Evolutionary conservation across 306 rosid species (phyloP), one percentile per base, ranked within the genome.

Genomic region (Acacia crassicarpa): DNA sequence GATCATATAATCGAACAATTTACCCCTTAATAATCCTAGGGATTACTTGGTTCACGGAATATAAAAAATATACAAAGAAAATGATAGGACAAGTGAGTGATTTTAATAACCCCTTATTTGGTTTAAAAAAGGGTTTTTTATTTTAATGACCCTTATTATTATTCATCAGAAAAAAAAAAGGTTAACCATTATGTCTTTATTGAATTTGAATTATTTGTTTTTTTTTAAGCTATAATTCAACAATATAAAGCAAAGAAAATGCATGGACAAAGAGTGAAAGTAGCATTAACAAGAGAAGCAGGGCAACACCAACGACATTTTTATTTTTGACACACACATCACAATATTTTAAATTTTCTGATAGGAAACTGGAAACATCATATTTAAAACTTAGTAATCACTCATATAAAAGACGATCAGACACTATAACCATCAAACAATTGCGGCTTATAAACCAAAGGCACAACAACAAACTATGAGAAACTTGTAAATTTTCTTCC

Each of bases 191-290:
- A 9, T 9, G 14, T 11, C 46, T 43, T 43, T 10, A 10, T 43
- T 43, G 46, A 43, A 9, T 43, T 43, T 43, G 45, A 43, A 6
- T 43, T 43, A 3, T 43, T 43, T 43, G 45, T 7, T 43, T 33
- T 1, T 0, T 8, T 44, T 9, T 13, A 44, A 44, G 3, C 13
- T 13, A 46, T 4, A 51, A 51, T 49, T 49, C n/a, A 53, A 6
- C n/a, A 53, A 19, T 6, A 53, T 53, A 20, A 53, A 69, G 67
- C 70, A 86, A 75, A 44, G 23, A 83, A 9, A 79, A 80, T 53
- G 59, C 45, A 65, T 11, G 19, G 38, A 54, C 77, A 75, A 6
- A 70, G 17, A 12, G 44, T 73, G 30, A n/a, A 41, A 65, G 63
- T 9, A 78, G 79, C 58, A 80, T 46, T 20, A 80, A 58, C 19